These are phyloP conservation scores for Monilinia aucupariae DNA, from an alignment of 2,329 filamentous ascomycete species.

Conservation along the genomic window DNA sequence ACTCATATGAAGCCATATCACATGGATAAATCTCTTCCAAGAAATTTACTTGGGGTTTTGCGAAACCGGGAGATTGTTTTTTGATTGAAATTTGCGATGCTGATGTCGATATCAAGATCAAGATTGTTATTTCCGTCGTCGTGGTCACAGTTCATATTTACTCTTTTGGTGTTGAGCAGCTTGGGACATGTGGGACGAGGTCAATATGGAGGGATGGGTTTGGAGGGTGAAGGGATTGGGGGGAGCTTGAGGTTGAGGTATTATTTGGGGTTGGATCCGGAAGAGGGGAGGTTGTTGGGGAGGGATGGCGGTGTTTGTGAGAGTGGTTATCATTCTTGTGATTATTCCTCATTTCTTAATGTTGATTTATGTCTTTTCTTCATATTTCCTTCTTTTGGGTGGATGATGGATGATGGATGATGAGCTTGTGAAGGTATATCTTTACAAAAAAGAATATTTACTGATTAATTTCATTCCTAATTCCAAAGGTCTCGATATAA, in stretches of 20 bases:
- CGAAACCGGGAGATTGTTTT: no score
- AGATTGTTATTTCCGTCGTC: background rate
- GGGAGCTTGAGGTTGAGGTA: slow-evolving; percentile 30
- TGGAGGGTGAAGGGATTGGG: slow-evolving; percentile 8
- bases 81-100: no score
- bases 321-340: slow-evolving; percentile 29
- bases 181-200: background rate
- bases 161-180: background rate
- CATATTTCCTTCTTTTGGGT: no score
- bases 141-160: background rate
- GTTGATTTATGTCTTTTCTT: no score
- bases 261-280: slow-evolving; percentile 23
- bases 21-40: no score
- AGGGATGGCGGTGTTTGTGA: slow-evolving; percentile 24
- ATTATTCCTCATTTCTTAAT: slow-evolving; percentile 4
- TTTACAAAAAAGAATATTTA: no score
- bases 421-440: no score
- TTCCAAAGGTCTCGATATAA: slow-evolving; percentile 41
- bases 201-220: slow-evolving; percentile 3
- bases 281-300: slow-evolving; percentile 16
- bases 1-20: no score
- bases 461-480: background rate
- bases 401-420: no score
- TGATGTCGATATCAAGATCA: background rate
- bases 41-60: no score